phyloP scores from a whole-genome alignment of 139 green algal species.

The Tetradesmus obliquus region DNA sequence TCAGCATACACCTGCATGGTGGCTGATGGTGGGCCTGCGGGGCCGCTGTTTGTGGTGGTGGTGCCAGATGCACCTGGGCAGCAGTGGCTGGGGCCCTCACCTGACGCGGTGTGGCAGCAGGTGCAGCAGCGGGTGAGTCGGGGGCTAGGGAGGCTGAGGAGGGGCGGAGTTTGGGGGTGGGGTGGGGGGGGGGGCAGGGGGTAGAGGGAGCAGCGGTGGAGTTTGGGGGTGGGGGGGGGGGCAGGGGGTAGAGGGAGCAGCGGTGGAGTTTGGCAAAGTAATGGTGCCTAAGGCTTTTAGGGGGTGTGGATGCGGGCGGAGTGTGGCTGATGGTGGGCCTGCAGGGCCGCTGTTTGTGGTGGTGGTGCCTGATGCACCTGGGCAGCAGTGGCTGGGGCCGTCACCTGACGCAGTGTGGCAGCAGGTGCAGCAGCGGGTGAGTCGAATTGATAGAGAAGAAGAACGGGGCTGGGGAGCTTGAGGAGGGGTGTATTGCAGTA shows the following conservation, averaged over 20 bases:
- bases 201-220: no score
- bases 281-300: no score
- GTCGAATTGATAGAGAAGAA: not conserved
- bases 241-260: no score
- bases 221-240: no score
- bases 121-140: constrained; percentile 13
- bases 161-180: no score
- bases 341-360: constrained; percentile 18
- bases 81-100: constrained; percentile 23
- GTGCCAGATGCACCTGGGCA: constrained; percentile 1
- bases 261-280: no score
- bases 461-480: no score
- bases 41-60: constrained; percentile 22
- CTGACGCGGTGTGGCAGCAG: constrained; percentile 11
- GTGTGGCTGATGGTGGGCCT: not conserved
- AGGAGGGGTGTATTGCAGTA: no score
- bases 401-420: constrained; percentile 10
- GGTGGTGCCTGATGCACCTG: constrained; percentile 6
- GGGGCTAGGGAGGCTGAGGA: no score
- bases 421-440: constrained; percentile 15
- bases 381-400: constrained; percentile 25
- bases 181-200: no score
- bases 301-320: no score
- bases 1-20: constrained; percentile 9
- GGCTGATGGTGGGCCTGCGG: not conserved